Conservation (phyloP, 345 rosid genomes). For the Mercurialis annua region DNA sequence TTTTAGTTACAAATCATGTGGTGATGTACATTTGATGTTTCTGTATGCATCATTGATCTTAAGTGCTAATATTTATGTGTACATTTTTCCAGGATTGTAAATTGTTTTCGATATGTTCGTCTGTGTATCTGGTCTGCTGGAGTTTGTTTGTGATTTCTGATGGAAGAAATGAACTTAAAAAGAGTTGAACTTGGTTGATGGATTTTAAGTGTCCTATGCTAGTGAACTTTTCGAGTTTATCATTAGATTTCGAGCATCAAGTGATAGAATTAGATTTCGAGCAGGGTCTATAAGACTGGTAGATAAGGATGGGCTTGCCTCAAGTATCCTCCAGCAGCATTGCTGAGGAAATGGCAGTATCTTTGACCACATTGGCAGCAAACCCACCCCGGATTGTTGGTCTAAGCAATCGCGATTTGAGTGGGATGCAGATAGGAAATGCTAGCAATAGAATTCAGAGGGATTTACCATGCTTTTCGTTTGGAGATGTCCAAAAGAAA, state of each 20-base stretch:
- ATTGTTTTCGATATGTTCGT: slow-evolving; percentile 15
- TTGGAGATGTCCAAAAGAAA: slow-evolving; percentile 19
- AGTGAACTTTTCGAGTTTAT: not conserved
- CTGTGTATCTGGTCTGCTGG: slow-evolving; percentile 4
- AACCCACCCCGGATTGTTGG: slow-evolving; percentile 8
- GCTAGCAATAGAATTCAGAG: slow-evolving; percentile 29
- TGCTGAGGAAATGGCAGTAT: slow-evolving; percentile 25
- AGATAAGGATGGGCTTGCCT: slow-evolving; percentile 24
- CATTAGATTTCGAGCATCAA: too few relatives aligned
- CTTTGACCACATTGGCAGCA: slow-evolving; percentile 17
- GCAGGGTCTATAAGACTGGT: not conserved
- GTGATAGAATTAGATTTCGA: not conserved
- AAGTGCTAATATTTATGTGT: slow-evolving; percentile 13
- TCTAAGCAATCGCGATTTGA: slow-evolving; percentile 24
- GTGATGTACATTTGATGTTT: not conserved
- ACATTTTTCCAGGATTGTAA: slow-evolving; percentile 22
- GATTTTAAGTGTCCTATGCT: not conserved
- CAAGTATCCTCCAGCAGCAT: slow-evolving; percentile 24
- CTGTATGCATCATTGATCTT: not conserved
- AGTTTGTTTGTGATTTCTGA: not conserved
- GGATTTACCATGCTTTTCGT: slow-evolving; percentile 18
- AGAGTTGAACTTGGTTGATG: not conserved
- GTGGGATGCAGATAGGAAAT: slow-evolving; percentile 25
- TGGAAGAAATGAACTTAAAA: slow-evolving; percentile 9
- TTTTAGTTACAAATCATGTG: not conserved